Evolutionary conservation across 768 basidiomycete species (phyloP), one percentile per base, ranked within the genome.

Genomic region (Leccinum obscurum): DNA sequence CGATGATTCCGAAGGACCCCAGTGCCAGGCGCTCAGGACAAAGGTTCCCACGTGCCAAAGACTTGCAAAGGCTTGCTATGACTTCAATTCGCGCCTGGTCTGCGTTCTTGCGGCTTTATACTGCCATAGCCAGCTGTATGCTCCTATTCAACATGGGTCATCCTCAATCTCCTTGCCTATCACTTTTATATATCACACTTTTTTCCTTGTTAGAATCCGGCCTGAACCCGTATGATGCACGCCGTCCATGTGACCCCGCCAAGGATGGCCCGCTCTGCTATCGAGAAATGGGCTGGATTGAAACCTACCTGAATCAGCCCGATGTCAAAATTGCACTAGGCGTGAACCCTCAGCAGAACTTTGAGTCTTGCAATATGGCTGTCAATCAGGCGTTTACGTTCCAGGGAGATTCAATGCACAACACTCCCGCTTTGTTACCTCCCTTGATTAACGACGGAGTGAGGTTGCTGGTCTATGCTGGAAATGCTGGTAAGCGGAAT

Each of bases 181-280:
- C 9, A 13, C 50, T 10, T 20, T 56, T 55, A 58, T 34, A 49
- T 5, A n/a, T 37, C 48, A 44, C n/a, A 28, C 46, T 59, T 53
- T 51, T 26, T 51, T 15, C 46, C 51, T 39, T 34, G 8, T 61
- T 41, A 89, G 86, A 85, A 71, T 77, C 80, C n/a, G 90, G 89
- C 3, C 72, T 88, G 52, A 98, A 98, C 76, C 87, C 92, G 8
- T 98, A 98, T 73, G 95, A 98, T 67, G 89, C 92, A 4, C 86
- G 93, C 62, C 77, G 72, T 58, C 80, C 77, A 62, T 97, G 95
- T 69, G 87, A 97, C 70, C 83, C 80, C 44, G 62, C 78, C 30
- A 83, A 82, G 66, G 89, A 95, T 61, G 89, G 88, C 3, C 77
- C 82, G 3, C 78, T 92, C 3, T 93, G 92, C 77, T 93, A 92